Base-by-base conservation (phyloP, 306 rosid genomes). In the Alnus rubra region DNA sequence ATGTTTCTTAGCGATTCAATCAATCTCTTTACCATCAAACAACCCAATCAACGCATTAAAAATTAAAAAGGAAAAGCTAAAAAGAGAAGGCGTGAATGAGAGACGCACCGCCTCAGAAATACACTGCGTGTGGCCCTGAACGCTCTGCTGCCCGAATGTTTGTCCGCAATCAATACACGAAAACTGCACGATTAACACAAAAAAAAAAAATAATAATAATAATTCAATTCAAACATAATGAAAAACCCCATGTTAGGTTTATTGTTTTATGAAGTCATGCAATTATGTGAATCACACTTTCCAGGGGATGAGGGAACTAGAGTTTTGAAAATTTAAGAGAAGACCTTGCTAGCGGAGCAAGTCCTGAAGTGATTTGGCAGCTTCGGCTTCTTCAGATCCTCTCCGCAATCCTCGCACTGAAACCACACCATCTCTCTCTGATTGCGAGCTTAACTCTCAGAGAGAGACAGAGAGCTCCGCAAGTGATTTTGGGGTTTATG, bases 161-260 rank as follows among this genome's bases (percentile, higher is more conserved):
- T 88, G 82, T 19, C 98, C 98, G 63, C 97, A 95, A 55, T 95
- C 98, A 79, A 95, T 95, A 84, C 99, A 95, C 5, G 99, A 95
- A 30, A 95, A 76, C 99, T 93, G 89, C 84, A 78, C n/a, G 16
- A 84, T 55, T 15, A 51, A 51, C 19, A 5, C 28, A 23, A 23
- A 0, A 30, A 15, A 9, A 44, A 67, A 6, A 68, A 68, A 39
- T 7, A 42, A 1, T 8, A n/a, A n/a, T n/a, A n/a, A n/a, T 4
- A 14, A 30, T 39, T 39, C 15, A 67, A 64, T 64, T 64, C 70
- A 65, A 65, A 9, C 14, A 68, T 13, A 18, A 67, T 33, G 3
- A 67, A 18, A 39, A 9, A 8, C 69, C 69, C 16, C 2, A 31
- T 18, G 64, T 58, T 58, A 47, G 14, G 18, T 48, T 48, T 11